Base-by-base conservation (phyloP, 148 eudicot genomes). In the Rhododendron ovatum region DNA sequence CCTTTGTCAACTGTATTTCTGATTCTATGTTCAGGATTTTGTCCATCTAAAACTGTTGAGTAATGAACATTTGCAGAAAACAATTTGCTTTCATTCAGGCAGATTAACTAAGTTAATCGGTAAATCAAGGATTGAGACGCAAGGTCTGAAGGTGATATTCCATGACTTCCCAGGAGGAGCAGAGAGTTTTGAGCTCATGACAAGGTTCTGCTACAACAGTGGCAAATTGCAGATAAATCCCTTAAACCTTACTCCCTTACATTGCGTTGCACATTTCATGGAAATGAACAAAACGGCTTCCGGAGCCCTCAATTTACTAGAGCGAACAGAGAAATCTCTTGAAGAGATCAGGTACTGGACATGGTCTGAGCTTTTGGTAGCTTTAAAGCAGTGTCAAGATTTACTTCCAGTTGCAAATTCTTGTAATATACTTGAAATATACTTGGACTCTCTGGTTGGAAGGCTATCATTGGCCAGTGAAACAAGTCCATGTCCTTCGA, bases 121-220 rank as follows among this genome's bases (percentile, higher is more conserved):
- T 0, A 93, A 92, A 82, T 89, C 91, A 7, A 86, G 61, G 10
- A 63, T 63, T 28, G 84, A 22, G 7, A 73, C 86, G 8, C 45
- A 81, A 14, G 88, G 65, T 80, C 86, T 91, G 17, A 93, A 93
- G 88, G 90, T 96, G 47, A 91, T 93, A 77, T 93, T 95, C 88
- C 88, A 95, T 73, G 96, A 94, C 61, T 95, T 95, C 74, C 98
- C 98, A 0, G 96, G 98, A 57, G 98, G 96, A 26, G 89, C 91
- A 14, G 90, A 86, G 51, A 84, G 80, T 82, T 95, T 95, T 39
- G 98, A 95, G 90, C 92, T 92, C 15, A 84, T 94, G 78, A 84
- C 93, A 74, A 91, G 96, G 82, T 95, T 95, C 88, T 95, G 95
- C 88, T 95, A 95, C 88, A 92, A 90, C 85, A 87, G 85, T n/a